A percentile compares a stretch with the other conserved stretches of the same genome.
phyloP scores from a whole-genome alignment of 805 yeast species.

The Middelhovenomyces tepae region DNA sequence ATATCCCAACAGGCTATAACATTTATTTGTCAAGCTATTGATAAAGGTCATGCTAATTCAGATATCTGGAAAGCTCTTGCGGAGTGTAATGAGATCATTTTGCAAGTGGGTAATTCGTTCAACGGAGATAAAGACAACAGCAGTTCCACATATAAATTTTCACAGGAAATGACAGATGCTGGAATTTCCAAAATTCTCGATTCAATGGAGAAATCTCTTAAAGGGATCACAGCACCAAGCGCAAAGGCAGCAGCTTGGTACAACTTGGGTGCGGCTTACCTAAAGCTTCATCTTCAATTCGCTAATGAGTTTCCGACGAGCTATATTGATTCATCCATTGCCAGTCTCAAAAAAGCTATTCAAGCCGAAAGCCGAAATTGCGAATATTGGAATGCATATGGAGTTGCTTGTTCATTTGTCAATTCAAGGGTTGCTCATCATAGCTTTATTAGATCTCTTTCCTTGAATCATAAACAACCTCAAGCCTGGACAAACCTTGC shows the following conservation, averaged over 20 bases:
- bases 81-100: slow-evolving; percentile 46
- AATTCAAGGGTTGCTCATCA: slow-evolving; percentile 81
- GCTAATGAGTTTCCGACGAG: slow-evolving; percentile 18
- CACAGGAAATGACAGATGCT: no score
- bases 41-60: slow-evolving; percentile 33
- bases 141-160: slow-evolving; percentile 7
- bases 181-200: no score
- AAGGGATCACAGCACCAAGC: no score
- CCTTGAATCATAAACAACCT: slow-evolving; percentile 59
- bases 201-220: no score
- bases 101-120: slow-evolving; percentile 36
- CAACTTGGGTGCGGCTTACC: slow-evolving; percentile 63
- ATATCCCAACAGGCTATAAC: slow-evolving; percentile 40
- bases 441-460: slow-evolving; percentile 75
- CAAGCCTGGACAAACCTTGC: slow-evolving; percentile 78
- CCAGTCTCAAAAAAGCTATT: slow-evolving; percentile 55
- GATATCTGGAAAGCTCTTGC: slow-evolving; percentile 60
- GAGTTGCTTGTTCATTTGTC: slow-evolving; percentile 56
- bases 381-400: slow-evolving; percentile 75
- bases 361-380: slow-evolving; percentile 61
- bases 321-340: slow-evolving; percentile 46
- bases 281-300: slow-evolving; percentile 35
- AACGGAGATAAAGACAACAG: slow-evolving; percentile 1
- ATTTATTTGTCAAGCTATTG: slow-evolving; percentile 32
- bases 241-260: slow-evolving; percentile 39